A percentile compares a stretch with the other conserved stretches of the same genome.
These are phyloP conservation scores for Vitis riparia DNA, from an alignment of 164 flowering plant genomes.

Conservation along the genomic window DNA sequence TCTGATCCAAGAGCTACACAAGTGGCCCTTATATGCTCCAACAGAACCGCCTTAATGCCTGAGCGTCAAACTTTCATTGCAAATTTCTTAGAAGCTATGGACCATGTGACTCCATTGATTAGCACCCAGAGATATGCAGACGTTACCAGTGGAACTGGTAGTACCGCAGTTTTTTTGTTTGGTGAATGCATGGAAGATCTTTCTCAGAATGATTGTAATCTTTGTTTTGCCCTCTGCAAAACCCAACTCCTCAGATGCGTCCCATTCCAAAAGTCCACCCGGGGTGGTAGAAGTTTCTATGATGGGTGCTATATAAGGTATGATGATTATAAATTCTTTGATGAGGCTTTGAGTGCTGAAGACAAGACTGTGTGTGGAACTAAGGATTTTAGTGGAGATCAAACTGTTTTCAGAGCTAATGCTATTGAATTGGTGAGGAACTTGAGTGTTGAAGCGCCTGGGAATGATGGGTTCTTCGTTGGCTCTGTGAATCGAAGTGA, in stretches of 20 bases:
- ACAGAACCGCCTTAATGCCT: constrained; percentile 37
- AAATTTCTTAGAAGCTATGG: constrained; percentile 53
- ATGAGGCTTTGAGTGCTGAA: constrained; percentile 30
- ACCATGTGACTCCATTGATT: constrained; percentile 39
- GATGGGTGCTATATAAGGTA: constrained; percentile 85
- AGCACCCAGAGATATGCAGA: constrained; percentile 31
- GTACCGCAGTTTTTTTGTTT: constrained; percentile 52
- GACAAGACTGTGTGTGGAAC: constrained; percentile 50
- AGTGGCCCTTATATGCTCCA: constrained; percentile 59
- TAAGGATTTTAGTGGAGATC: constrained; percentile 19
- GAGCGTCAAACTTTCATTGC: constrained; percentile 36
- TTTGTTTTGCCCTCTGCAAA: constrained; percentile 64
- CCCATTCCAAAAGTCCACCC: constrained; percentile 53
- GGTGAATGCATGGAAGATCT: constrained; percentile 76
- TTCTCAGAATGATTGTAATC: constrained; percentile 52
- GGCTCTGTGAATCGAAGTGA: constrained; percentile 40
- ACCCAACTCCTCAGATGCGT: constrained; percentile 57
- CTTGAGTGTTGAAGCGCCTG: constrained; percentile 47
- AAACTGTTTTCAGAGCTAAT: constrained; percentile 28
- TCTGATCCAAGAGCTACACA: constrained; percentile 63
- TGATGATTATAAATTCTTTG: constrained; percentile 57
- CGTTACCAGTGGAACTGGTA: constrained; percentile 41
- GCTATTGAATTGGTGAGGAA: constrained; percentile 36
- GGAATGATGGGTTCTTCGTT: constrained; percentile 51
- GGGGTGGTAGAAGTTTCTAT: constrained; percentile 51